Base-by-base conservation (phyloP, 139 green algal genomes). In the Coelastrella sp. region DNA sequence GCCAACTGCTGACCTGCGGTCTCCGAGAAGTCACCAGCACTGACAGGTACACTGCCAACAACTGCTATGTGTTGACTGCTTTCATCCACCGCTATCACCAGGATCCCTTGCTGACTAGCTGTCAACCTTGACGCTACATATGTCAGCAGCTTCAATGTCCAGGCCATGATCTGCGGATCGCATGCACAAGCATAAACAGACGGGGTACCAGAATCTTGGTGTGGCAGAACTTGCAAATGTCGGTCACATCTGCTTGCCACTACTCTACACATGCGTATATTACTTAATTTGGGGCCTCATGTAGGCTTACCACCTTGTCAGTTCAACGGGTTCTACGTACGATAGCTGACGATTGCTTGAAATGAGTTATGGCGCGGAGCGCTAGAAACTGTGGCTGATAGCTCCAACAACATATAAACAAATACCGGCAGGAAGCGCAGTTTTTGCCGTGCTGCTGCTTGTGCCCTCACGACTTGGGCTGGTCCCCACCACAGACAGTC, bases 51-150 rank as follows among this genome's bases (percentile, higher is more conserved):
- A 65, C 49, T 68, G 59, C 85, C 85, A 24, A 83, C 22, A 7
- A 89, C 70, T 59, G 73, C 57, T 24, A 83, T n/a, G 9, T 22
- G 5, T 22, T 83, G 61, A 15, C 56, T 82, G 85, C 9, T 70
- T 56, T 15, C 73, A 68, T 89, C 85, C 4, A 84, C 68, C 9
- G 73, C 72, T 56, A 24, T 73, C 11, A 89, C 22, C 85, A 89
- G 59, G 57, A 89, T 58, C 10, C 85, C 85, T 60, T 81, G 70
- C 84, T 76, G 15, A 25, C 15, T 76, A 10, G 68, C n/a, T 8
- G 4, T 15, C 68, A 76, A 24, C 68, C 68, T 76, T 24, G 19
- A 8, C 68, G 19, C 8, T 19, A 76, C 15, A 27, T 27, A 11
- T 10, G 17, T 15, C 17, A 19, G 19, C 19, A 76, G 15, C 8